Evolutionary conservation across 2,329 filamentous ascomycete genomes (phyloP), one percentile per base, ranked within the genome.

Genomic region (Cercospora sp.): DNA sequence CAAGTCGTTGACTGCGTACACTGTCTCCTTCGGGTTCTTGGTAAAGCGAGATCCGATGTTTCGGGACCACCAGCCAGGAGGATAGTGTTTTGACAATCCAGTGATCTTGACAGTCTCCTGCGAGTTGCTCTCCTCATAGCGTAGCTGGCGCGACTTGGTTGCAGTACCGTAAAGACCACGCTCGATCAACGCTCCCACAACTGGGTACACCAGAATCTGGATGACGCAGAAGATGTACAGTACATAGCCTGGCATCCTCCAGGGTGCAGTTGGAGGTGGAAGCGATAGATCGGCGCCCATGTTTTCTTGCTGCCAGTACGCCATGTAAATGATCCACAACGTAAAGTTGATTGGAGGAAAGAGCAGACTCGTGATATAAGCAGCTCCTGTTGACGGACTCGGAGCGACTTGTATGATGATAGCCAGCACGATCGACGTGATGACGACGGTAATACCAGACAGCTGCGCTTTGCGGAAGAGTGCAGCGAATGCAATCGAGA

Each of bases 311-410:
- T 97, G 91, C 77, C 88, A 97, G 51, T 91, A 88, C 12, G 93
- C 91, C 70, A 90, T 86, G 18, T 91, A 88, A 18, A 91, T 89
- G n/a, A 91, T 89, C 76, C 94, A 95, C 77, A 90, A 93, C 13
- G 94, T 90, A 76, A 93, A 97, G 74, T 93, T 94, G 83, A 94
- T 96, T 0, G 94, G 91, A 0, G 92, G 87, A 77, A 97, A 97
- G 0, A 97, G 79, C 13, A 96, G 77, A 69, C 90, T 90, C 12
- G 97, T 83, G 3, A 92, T 82, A 5, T 86, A 85, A 3, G 94
- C 91, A 0, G 88, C 85, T 1, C 82, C 88, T 0, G 89, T 91
- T 8, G 81, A 82, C 3, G 88, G 87, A 1, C 84, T 84, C 0
- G 86, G 88, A 18, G 92, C 82, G 16, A 92, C 88, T 79, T 97